Evolutionary conservation across 2,329 filamentous ascomycete genomes (phyloP).

Genomic region (Apiospora malaysiana): DNA sequence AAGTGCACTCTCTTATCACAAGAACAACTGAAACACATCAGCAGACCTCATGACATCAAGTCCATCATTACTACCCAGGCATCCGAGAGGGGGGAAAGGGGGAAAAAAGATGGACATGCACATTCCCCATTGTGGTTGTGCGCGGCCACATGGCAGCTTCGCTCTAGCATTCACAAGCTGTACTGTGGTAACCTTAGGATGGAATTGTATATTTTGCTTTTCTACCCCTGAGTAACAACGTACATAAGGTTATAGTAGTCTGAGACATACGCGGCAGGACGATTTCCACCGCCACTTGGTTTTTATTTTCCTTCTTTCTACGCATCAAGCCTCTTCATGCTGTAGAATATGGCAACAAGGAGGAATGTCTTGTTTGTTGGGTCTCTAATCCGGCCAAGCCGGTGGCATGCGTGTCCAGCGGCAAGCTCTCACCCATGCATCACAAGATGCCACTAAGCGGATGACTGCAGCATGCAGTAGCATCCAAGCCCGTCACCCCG

Average conservation of each 20-base stretch:
- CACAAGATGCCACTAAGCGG: background rate
- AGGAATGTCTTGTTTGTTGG: background rate
- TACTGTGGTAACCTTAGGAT: no score
- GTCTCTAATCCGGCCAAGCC: no score
- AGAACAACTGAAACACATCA: background rate
- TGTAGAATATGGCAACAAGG: background rate
- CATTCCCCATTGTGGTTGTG: background rate
- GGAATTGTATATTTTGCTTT: background rate
- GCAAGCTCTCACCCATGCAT: background rate
- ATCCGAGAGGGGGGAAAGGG: background rate
- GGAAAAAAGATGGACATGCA: no score
- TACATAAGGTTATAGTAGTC: background rate
- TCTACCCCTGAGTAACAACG: constrained; percentile 11
- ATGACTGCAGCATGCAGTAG: constrained; percentile 4
- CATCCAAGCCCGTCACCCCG: background rate
- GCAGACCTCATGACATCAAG: constrained; percentile 1
- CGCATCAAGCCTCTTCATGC: background rate
- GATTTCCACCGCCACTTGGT: constrained; percentile 9
- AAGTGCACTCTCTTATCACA: background rate
- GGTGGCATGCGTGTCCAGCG: no score
- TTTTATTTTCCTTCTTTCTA: background rate
- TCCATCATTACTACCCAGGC: no score
- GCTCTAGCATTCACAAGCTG: constrained; percentile 8
- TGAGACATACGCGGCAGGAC: background rate
- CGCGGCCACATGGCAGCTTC: constrained; percentile 8